phyloP scores from a whole-genome alignment of 257 asterid genomes.

The Striga asiatica region DNA sequence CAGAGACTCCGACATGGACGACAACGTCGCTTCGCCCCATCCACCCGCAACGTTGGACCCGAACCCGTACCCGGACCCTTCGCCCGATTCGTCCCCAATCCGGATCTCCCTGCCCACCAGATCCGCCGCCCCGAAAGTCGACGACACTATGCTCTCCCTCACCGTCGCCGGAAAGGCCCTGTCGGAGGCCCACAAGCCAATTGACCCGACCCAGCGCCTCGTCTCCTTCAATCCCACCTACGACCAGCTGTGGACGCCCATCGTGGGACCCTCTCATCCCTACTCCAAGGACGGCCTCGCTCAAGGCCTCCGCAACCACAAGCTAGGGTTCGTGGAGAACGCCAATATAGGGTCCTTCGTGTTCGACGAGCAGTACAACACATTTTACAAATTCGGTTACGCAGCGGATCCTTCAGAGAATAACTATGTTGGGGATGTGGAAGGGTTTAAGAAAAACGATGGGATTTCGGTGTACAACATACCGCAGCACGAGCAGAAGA shows the following conservation, averaged over 20 bases:
- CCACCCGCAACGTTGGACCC: constrained; percentile 7
- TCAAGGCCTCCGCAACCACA: constrained; percentile 91
- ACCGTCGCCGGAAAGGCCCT: constrained; percentile 57
- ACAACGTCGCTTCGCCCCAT: constrained; percentile 3
- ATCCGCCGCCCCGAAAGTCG: constrained; percentile 88
- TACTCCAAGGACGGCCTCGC: constrained; percentile 97
- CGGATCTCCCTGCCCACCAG: constrained; percentile 56
- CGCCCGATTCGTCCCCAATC: constrained; percentile 75
- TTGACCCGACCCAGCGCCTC: constrained; percentile 84
- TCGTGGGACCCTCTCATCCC: constrained; percentile 89
- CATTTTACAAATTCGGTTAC: constrained; percentile 80
- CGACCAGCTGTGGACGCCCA: constrained; percentile 96
- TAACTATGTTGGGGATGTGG: constrained; percentile 66
- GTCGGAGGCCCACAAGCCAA: constrained; percentile 46
- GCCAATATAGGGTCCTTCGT: constrained; percentile 72
- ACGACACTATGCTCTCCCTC: constrained; percentile 83
- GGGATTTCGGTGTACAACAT: constrained; percentile 78
- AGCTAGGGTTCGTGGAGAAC: constrained; percentile 83
- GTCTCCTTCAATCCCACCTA: constrained; percentile 85
- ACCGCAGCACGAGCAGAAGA: constrained; percentile 74
- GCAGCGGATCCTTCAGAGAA: constrained; percentile 93
- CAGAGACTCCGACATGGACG: constrained; percentile 18
- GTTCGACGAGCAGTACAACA: constrained; percentile 93
- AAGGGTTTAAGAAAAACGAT: constrained; percentile 37
- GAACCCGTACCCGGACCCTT: no score